Evolutionary conservation across 176 grass and related monocot species (phyloP).

Genomic region (Juncus inflexus): DNA sequence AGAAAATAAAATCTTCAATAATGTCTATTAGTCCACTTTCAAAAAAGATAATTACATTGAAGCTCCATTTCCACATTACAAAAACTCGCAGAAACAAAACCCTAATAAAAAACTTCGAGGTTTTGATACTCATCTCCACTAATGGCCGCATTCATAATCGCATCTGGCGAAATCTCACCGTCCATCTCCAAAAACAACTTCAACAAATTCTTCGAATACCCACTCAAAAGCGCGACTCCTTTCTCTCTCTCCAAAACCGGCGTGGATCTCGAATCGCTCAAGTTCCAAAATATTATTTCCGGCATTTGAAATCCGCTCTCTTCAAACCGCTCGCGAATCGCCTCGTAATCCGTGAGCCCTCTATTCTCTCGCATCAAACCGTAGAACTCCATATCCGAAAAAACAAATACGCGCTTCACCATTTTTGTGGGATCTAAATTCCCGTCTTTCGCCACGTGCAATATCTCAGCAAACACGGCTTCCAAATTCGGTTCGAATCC

Average conservation of each 20-base stretch:
- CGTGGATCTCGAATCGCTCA: slow-evolving; percentile 41
- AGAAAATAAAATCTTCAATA: neutral
- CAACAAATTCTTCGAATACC: slow-evolving; percentile 60
- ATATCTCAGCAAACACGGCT: slow-evolving; percentile 47
- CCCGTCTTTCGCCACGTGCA: slow-evolving; percentile 31
- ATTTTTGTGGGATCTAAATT: slow-evolving; percentile 49
- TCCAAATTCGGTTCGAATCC: slow-evolving; percentile 43
- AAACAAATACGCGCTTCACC: slow-evolving; percentile 63
- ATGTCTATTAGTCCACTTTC: slow-evolving; percentile 5
- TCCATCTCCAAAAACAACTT: slow-evolving; percentile 43
- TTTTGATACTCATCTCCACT: slow-evolving; percentile 41
- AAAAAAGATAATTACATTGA: slow-evolving; percentile 14
- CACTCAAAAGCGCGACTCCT: slow-evolving; percentile 47
- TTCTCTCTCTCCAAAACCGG: slow-evolving; percentile 40
- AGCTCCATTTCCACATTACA: slow-evolving; percentile 16
- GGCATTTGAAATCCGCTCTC: slow-evolving; percentile 33
- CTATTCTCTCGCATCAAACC: neutral
- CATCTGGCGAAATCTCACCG: slow-evolving; percentile 29
- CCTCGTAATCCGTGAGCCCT: slow-evolving; percentile 50
- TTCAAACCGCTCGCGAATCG: slow-evolving; percentile 29
- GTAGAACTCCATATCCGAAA: slow-evolving; percentile 71
- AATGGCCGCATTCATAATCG: slow-evolving; percentile 38
- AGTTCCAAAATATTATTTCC: slow-evolving; percentile 80
- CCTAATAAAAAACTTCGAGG: slow-evolving; percentile 43
- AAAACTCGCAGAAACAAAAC: slow-evolving; percentile 21